Conservation (phyloP, 306 rosid species). For the Lathyrus oleraceus region DNA sequence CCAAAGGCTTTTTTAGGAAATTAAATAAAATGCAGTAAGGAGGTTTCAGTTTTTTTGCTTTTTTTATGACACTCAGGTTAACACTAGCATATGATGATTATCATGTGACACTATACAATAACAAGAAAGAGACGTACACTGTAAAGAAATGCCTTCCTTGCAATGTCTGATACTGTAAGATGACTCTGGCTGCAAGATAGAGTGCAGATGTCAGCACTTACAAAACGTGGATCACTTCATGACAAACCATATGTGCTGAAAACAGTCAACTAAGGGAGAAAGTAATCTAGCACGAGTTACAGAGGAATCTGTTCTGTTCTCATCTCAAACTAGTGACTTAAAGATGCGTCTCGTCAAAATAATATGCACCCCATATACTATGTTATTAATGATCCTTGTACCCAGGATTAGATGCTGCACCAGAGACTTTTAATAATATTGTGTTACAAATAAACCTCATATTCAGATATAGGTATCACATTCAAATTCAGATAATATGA, state of each 20-base stretch:
- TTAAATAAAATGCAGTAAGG: constrained; percentile 15
- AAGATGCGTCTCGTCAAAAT: constrained; percentile 4
- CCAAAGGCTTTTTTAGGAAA: not conserved
- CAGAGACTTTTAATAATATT: constrained; percentile 9
- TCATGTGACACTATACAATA: not conserved
- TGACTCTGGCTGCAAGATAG: constrained; percentile 63
- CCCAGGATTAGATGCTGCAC: constrained; percentile 10
- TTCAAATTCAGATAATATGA: constrained; percentile 15
- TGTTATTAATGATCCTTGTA: not conserved
- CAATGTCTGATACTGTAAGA: constrained; percentile 80
- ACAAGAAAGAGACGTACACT: constrained; percentile 64
- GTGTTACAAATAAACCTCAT: constrained; percentile 20
- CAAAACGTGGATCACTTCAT: not conserved
- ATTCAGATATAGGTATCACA: not conserved
- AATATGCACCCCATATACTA: constrained; percentile 10
- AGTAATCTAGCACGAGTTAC: constrained; percentile 25
- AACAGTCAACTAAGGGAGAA: constrained; percentile 10
- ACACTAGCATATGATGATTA: constrained; percentile 4
- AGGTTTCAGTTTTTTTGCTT: constrained; percentile 3
- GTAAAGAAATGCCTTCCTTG: constrained; percentile 94
- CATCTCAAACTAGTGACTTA: constrained; percentile 8
- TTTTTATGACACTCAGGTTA: constrained; percentile 18
- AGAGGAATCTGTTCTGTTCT: not conserved
- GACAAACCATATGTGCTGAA: constrained; percentile 14
- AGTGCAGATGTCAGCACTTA: constrained; percentile 30